Evolutionary conservation across 148 eudicot species (phyloP).

Genomic region (Rhododendron vialii): DNA sequence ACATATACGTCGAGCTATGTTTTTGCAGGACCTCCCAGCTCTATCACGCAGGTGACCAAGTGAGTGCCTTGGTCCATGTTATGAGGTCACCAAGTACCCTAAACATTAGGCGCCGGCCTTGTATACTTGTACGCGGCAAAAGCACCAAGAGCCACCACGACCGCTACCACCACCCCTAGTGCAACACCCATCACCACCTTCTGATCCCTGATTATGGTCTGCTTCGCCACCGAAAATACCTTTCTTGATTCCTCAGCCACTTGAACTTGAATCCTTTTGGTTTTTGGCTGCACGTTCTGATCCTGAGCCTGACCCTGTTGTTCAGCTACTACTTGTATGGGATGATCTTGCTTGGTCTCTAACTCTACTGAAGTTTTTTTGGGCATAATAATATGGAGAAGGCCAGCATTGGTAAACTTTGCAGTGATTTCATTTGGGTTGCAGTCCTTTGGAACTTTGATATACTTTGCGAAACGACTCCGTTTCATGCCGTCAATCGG

Average conservation of each 20-base stretch:
- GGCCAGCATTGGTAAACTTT: slow-evolving; percentile 26
- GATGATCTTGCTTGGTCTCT: neutral
- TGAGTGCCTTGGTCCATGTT: neutral
- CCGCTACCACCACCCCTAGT: neutral
- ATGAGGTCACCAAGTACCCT: neutral
- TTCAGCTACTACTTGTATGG: neutral
- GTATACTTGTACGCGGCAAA: neutral
- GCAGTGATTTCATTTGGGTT: slow-evolving; percentile 39
- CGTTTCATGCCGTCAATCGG: slow-evolving; percentile 21
- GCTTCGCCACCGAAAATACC: too few relatives aligned
- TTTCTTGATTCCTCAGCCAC: too few relatives aligned
- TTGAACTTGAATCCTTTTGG: too few relatives aligned
- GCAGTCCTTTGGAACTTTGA: slow-evolving; percentile 29
- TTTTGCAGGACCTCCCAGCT: neutral
- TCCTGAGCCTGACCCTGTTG: neutral
- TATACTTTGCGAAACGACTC: slow-evolving; percentile 45
- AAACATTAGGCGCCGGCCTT: neutral
- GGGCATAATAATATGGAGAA: slow-evolving; percentile 47
- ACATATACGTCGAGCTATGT: neutral
- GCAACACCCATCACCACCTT: neutral
- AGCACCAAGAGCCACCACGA: neutral
- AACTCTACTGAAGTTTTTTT: slow-evolving; percentile 1
- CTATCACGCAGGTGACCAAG: too few relatives aligned
- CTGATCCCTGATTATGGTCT: too few relatives aligned
- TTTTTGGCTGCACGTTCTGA: too few relatives aligned